phyloP scores from a whole-genome alignment of 257 asterid genomes.

The Striga asiatica region DNA sequence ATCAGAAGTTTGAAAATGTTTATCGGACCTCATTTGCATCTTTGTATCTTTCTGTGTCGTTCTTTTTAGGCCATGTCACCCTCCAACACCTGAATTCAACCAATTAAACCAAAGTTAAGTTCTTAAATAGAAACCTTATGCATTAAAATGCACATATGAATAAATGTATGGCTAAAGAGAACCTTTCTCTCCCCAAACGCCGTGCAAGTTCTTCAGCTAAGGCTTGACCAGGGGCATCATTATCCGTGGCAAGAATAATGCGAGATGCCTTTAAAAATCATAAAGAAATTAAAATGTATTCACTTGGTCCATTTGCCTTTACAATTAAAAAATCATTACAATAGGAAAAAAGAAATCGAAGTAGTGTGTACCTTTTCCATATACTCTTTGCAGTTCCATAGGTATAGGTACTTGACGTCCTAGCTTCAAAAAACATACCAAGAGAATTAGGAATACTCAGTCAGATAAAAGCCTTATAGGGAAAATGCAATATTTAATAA shows the following conservation, averaged over 20 bases:
- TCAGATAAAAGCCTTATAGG: conserved; percentile 9
- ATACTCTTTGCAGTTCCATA: conserved; percentile 93
- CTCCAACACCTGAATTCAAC: conserved; percentile 88
- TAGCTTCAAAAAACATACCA: conserved; percentile 55
- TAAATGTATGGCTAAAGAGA: conserved; percentile 11
- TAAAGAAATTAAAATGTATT: conserved; percentile 13
- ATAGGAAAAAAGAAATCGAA: not conserved
- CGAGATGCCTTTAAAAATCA: conserved; percentile 69
- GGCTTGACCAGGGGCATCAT: conserved; percentile 90
- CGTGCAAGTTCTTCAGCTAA: conserved; percentile 98
- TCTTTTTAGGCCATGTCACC: conserved; percentile 86
- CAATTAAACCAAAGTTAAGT: conserved; percentile 13
- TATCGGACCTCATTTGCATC: conserved; percentile 90
- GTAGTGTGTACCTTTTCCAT: conserved; percentile 48
- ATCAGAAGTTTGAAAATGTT: conserved; percentile 4
- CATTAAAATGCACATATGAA: not conserved
- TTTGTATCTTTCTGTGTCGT: conserved; percentile 44
- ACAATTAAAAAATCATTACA: conserved; percentile 2
- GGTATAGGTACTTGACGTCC: conserved; percentile 85
- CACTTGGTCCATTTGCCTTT: conserved; percentile 15
- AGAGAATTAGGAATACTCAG: conserved; percentile 31
- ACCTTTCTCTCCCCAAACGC: conserved; percentile 96
- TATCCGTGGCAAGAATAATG: conserved; percentile 94
- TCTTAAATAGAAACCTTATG: not conserved
- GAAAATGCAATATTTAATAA: not conserved